A percentile compares a stretch with the other conserved stretches of the same genome.
These are phyloP conservation scores for Pseudofabraea citricarpa DNA, from an alignment of 2,329 filamentous ascomycete genomes.

Conservation along the genomic window DNA sequence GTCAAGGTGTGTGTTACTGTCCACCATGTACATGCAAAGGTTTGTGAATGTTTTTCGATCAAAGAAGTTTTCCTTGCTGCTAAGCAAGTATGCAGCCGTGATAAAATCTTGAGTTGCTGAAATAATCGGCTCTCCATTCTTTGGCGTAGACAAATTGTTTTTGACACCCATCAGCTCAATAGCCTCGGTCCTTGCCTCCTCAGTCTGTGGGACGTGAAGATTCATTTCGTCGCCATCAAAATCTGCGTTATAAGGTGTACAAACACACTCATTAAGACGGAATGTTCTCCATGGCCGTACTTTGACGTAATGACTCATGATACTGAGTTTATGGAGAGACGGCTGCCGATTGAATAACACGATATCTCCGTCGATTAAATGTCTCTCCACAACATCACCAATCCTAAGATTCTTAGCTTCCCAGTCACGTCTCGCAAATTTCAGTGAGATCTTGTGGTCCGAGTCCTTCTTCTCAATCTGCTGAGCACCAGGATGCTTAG, in stretches of 20 bases:
- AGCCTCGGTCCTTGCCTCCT: conserved; percentile 91
- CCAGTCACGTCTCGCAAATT: conserved; percentile 65
- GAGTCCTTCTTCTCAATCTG: conserved; percentile 68
- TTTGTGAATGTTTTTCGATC: conserved; percentile 85
- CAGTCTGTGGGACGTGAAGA: conserved; percentile 92
- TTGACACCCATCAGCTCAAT: conserved; percentile 98
- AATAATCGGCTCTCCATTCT: conserved; percentile 97
- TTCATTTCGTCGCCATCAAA: conserved; percentile 99
- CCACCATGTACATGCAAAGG: conserved; percentile 91
- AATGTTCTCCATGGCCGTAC: conserved; percentile 94
- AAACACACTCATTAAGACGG: conserved; percentile 95
- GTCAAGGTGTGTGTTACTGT: conserved; percentile 71
- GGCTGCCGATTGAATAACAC: conserved; percentile 98
- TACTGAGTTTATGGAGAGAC: conserved; percentile 96
- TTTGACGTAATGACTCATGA: conserved; percentile 92
- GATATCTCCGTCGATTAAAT: conserved; percentile 91
- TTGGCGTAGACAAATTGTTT: conserved; percentile 90
- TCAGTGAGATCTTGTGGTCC: conserved; percentile 67
- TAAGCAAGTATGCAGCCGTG: conserved; percentile 86
- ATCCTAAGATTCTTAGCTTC: conserved; percentile 71
- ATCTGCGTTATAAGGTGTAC: conserved; percentile 96
- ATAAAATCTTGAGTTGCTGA: conserved; percentile 99
- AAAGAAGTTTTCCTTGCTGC: conserved; percentile 89
- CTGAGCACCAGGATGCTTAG: conserved; percentile 84
- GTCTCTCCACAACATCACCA: conserved; percentile 89